These are phyloP conservation scores for Straminergon stramineum DNA, from an alignment of 225 moss, liverwort and hornwort species.

Conservation along the genomic window DNA sequence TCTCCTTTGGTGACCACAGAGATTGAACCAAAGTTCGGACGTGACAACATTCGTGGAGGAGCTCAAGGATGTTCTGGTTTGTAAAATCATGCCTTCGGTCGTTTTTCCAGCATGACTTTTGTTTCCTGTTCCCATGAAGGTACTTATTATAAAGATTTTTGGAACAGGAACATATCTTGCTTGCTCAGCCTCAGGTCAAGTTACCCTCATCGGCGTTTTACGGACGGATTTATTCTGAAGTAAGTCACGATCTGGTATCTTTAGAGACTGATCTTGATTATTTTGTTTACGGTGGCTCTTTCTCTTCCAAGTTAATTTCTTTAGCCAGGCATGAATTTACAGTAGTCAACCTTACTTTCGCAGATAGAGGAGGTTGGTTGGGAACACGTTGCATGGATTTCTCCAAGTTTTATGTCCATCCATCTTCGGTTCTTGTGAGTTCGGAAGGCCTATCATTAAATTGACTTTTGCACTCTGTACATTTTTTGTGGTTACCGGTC, in stretches of 20 bases:
- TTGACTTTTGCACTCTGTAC: not conserved
- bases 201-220: conserved; percentile 57
- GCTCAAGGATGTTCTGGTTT: conserved; percentile 75
- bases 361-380: conserved; percentile 73
- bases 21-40: conserved; percentile 62
- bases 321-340: not conserved
- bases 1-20: conserved; percentile 21
- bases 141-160: not conserved
- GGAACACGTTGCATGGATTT: conserved; percentile 67
- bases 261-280: not conserved
- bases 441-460: not conserved
- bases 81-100: not conserved
- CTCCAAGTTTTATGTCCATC: conserved; percentile 49
- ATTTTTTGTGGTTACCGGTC: not conserved
- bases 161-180: conserved; percentile 60
- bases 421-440: conserved; percentile 68
- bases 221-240: conserved; percentile 42
- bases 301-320: not conserved
- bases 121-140: not conserved
- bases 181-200: conserved; percentile 46
- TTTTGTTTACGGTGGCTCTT: not conserved
- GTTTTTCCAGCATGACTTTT: not conserved
- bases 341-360: not conserved
- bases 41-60: conserved; percentile 65
- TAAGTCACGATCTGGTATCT: conserved; percentile 11